A percentile compares a stretch with the other conserved stretches of the same genome.
phyloP scores from a whole-genome alignment of 179 eudicot genomes.

The Silene vulgaris region DNA sequence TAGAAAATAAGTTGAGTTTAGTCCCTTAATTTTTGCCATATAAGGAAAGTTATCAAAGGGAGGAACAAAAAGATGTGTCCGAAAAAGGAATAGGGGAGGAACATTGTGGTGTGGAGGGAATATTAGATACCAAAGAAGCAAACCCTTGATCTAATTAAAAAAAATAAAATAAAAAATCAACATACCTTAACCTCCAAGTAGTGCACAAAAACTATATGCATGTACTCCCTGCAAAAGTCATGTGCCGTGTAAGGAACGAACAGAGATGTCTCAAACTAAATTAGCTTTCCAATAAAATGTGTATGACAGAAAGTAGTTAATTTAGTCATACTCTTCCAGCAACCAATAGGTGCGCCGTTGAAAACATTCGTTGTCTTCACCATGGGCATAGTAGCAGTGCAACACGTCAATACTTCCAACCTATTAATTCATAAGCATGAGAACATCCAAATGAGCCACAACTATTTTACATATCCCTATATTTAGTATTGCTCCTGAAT shows the following conservation, averaged over 20 bases:
- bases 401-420: slow-evolving; percentile 58
- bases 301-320: not conserved
- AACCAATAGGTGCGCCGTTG: slow-evolving; percentile 71
- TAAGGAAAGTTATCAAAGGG: too few species aligned
- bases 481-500: not conserved
- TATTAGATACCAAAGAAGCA: not conserved
- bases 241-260: slow-evolving; percentile 18
- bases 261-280: slow-evolving; percentile 5
- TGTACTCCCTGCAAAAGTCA: slow-evolving; percentile 41
- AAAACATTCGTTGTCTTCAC: slow-evolving; percentile 52
- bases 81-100: too few species aligned
- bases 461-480: not conserved
- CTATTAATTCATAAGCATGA: slow-evolving; percentile 27
- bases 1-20: too few species aligned
- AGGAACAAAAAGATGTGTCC: too few species aligned
- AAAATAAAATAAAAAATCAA: not conserved
- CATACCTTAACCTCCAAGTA: slow-evolving; percentile 53
- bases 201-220: slow-evolving; percentile 52
- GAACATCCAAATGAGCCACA: not conserved
- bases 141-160: not conserved
- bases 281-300: slow-evolving; percentile 11
- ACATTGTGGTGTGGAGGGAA: too few species aligned
- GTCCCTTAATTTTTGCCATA: too few species aligned
- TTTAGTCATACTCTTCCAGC: slow-evolving; percentile 58
- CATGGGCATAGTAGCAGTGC: slow-evolving; percentile 77